A percentile compares a stretch with the other conserved stretches of the same genome.
These are phyloP conservation scores for Beauveria australis DNA, from an alignment of 2,329 filamentous ascomycete species.

Conservation along the genomic window DNA sequence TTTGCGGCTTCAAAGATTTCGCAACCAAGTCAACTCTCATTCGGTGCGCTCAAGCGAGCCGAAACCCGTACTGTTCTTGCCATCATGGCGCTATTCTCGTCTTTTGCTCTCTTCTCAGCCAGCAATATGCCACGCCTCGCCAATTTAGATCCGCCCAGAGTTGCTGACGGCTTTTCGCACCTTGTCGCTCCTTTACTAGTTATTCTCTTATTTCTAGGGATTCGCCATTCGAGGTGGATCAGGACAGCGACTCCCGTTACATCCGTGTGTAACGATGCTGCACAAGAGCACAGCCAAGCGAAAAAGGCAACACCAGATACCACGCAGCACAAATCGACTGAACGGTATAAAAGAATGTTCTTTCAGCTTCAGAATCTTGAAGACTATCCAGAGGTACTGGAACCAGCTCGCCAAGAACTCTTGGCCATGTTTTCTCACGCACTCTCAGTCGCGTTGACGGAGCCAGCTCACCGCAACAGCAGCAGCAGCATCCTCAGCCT, in stretches of 20 bases:
- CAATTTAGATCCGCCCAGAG: neutral
- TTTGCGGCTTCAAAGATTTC: neutral
- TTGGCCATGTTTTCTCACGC: conserved; percentile 12
- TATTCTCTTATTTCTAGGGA: neutral
- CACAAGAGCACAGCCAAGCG: neutral
- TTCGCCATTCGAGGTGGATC: neutral
- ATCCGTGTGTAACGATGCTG: neutral
- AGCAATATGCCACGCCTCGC: neutral
- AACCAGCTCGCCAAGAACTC: conserved; percentile 10
- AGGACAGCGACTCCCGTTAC: neutral
- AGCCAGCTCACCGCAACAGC: neutral
- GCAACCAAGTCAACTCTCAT: neutral
- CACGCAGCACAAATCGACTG: neutral
- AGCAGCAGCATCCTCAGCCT: neutral
- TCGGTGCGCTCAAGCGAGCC: neutral
- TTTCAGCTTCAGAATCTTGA: conserved; percentile 16
- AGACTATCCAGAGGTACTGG: conserved; percentile 10
- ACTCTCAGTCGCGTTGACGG: neutral
- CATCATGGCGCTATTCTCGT: neutral
- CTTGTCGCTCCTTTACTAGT: neutral
- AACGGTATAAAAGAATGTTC: conserved; percentile 6
- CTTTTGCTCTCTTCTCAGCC: neutral
- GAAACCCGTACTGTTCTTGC: neutral
- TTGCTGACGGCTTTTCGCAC: neutral
- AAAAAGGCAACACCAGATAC: neutral